Evolutionary conservation across 2,329 filamentous ascomycete genomes (phyloP).

Genomic region (Phialophora chinensis): DNA sequence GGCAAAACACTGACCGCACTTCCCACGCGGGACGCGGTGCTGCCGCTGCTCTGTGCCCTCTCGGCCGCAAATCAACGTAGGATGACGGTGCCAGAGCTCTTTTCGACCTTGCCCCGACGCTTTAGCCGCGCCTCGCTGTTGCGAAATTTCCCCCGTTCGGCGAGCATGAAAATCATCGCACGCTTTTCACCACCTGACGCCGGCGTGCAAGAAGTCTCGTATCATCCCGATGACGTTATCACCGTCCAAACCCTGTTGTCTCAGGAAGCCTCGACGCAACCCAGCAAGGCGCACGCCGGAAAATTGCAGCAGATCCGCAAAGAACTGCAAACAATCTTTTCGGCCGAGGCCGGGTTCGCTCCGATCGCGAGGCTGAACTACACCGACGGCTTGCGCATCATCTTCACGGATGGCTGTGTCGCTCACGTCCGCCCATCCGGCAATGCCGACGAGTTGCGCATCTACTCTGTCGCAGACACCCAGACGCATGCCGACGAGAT

Average conservation of each 20-base stretch:
- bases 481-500: constrained; percentile 44
- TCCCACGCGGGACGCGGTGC: constrained; percentile 44
- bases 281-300: neutral
- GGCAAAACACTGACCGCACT: constrained; percentile 42
- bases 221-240: constrained; percentile 33
- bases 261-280: neutral
- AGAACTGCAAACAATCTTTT: constrained; percentile 40
- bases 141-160: constrained; percentile 44
- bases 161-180: constrained; percentile 43
- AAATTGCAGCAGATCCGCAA: neutral
- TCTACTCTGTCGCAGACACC: constrained; percentile 44
- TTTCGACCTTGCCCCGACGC: constrained; percentile 42
- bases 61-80: constrained; percentile 41
- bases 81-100: constrained; percentile 41
- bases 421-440: constrained; percentile 45
- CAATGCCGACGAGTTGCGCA: constrained; percentile 46
- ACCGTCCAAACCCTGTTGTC: neutral
- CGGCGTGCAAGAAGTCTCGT: constrained; percentile 38
- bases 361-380: constrained; percentile 41
- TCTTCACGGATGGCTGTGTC: constrained; percentile 44
- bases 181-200: constrained; percentile 41
- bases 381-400: constrained; percentile 44
- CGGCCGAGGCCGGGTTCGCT: constrained; percentile 40
- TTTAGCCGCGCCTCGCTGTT: constrained; percentile 44
- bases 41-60: constrained; percentile 43